Evolutionary conservation across 2,329 filamentous ascomycete species (phyloP).

Genomic region (Epichloe elymi): DNA sequence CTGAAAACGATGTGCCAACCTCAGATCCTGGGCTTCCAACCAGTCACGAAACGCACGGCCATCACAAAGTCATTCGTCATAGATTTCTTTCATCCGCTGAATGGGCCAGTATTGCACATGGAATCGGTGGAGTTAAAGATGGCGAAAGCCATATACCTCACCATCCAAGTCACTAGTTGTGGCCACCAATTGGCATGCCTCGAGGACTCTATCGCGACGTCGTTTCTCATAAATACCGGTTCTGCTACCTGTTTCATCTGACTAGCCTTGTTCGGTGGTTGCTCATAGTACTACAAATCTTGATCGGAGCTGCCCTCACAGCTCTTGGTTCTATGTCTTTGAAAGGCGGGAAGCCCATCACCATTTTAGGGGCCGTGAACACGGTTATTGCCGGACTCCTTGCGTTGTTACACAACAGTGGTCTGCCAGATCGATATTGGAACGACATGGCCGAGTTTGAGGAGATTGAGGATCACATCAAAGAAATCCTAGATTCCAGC

Average conservation of each 20-base stretch:
- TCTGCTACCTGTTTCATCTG: slow-evolving; percentile 29
- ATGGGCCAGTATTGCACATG: slow-evolving; percentile 33
- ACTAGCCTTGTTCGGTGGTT: slow-evolving; percentile 30
- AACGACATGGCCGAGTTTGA: slow-evolving; percentile 36
- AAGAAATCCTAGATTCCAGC: slow-evolving; percentile 34
- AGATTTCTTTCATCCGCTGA: slow-evolving; percentile 30
- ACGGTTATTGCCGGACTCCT: slow-evolving; percentile 37
- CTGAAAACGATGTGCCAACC: not conserved
- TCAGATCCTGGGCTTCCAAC: not conserved
- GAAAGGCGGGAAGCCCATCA: slow-evolving; percentile 28
- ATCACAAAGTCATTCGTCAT: slow-evolving; percentile 13
- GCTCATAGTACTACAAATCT: slow-evolving; percentile 35
- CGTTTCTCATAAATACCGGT: slow-evolving; percentile 30
- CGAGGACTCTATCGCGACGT: slow-evolving; percentile 37
- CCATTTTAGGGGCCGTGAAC: slow-evolving; percentile 35
- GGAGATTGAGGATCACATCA: slow-evolving; percentile 36
- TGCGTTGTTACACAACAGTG: slow-evolving; percentile 40
- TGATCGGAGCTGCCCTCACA: slow-evolving; percentile 35
- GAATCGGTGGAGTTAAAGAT: slow-evolving; percentile 32
- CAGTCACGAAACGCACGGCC: slow-evolving; percentile 6
- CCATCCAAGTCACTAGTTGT: slow-evolving; percentile 28
- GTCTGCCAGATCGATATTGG: slow-evolving; percentile 37
- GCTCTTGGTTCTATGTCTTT: slow-evolving; percentile 32
- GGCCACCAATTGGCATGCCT: slow-evolving; percentile 34
- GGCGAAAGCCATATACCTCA: slow-evolving; percentile 29